Evolutionary conservation across 345 rosid species (phyloP).

Genomic region (Mercurialis annua): DNA sequence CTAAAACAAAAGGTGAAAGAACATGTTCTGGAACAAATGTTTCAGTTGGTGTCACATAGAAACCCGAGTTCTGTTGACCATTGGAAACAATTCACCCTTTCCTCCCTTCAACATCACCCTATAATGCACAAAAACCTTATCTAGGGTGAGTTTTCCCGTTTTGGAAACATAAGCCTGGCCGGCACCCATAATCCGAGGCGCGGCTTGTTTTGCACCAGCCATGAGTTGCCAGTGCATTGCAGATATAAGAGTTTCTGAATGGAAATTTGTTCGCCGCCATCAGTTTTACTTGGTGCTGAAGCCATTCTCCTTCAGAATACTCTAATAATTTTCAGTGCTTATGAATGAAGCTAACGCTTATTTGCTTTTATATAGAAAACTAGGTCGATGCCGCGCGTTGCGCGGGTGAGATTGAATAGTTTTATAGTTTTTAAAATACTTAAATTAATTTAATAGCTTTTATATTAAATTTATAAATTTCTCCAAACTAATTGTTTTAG

Average conservation of each 20-base stretch:
- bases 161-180: conserved; percentile 37
- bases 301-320: background rate
- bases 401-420: no score
- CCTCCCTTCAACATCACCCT: conserved; percentile 39
- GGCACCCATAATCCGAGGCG: conserved; percentile 31
- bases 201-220: conserved; percentile 27
- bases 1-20: conserved; percentile 16
- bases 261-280: conserved; percentile 29
- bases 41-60: conserved; percentile 26
- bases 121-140: no score
- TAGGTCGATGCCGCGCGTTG: no score
- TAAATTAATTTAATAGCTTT: no score
- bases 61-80: conserved; percentile 10
- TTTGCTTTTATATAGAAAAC: conserved; percentile 14
- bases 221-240: conserved; percentile 10
- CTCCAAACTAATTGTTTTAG: no score
- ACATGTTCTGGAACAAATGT: conserved; percentile 14
- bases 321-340: conserved; percentile 7
- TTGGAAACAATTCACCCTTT: conserved; percentile 30
- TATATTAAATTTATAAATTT: no score
- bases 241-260: conserved; percentile 14
- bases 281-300: background rate
- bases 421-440: no score
- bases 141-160: no score
- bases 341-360: background rate